Evolutionary conservation across 371 early-diverging fungal species (phyloP).

Genomic region (Apophysomyces elegans): DNA sequence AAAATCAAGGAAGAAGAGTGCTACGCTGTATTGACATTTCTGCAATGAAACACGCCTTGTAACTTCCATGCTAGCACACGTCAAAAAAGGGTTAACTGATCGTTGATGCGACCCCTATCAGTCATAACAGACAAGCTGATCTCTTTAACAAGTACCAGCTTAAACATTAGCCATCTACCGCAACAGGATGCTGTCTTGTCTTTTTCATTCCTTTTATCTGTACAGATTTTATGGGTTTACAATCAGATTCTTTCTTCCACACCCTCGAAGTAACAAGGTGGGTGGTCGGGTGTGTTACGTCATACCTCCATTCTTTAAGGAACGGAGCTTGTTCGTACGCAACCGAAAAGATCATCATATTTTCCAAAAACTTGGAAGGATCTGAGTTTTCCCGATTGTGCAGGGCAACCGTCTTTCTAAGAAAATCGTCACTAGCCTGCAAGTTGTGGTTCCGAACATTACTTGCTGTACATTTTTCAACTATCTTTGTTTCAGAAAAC

Average conservation of each 20-base stretch:
- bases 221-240: neutral
- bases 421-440: no score
- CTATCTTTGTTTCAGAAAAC: no score
- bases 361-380: conserved; percentile 11
- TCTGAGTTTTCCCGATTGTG: neutral
- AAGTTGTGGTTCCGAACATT: neutral
- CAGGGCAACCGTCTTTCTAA: neutral
- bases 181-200: no score
- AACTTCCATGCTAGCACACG: neutral
- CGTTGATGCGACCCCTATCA: no score
- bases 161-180: no score
- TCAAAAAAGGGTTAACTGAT: neutral
- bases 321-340: conserved; percentile 2
- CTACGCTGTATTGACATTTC: neutral
- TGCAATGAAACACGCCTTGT: neutral
- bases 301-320: neutral
- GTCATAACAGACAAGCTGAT: no score
- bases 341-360: conserved; percentile 4
- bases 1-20: no score
- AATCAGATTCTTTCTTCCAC: conserved; percentile 7
- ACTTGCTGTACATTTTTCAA: no score
- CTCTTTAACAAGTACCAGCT: no score
- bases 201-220: neutral
- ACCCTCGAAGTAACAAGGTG: conserved; percentile 4
- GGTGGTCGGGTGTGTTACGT: conserved; percentile 10